Evolutionary conservation across 768 basidiomycete genomes (phyloP), one percentile per base, ranked within the genome.

Genomic region (Gymnopilus dilepis): DNA sequence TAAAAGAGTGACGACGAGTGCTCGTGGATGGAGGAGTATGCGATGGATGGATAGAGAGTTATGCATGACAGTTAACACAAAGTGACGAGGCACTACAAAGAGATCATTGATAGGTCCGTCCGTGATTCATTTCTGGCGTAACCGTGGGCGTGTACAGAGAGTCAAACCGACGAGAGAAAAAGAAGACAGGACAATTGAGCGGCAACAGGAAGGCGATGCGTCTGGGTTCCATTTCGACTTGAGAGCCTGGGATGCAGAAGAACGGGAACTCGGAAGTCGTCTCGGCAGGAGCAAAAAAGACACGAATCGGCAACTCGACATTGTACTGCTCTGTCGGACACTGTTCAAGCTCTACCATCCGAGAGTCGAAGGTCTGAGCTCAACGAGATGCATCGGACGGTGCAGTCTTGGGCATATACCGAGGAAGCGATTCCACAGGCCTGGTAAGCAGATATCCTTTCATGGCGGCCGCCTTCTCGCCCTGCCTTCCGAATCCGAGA

Each of bases 401-500:
- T 9, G 34, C 34, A 15, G 34, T 37, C 8, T 66, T 67, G 24
- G 72, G 71, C 26, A 65, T 55, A 51, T 89, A 88, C 22, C 86
- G 81, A 9, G 88, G 88, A 21, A 89, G 75, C 0, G 84, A 73
- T 70, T 89, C 87, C 4, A 87, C 73, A 24, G 88, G 88, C 63
- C 83, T 86, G 45, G 84, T 82, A 65, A 89, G 82, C 45, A 88
- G 69, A 72, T 80, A 88, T 21, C 90, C 90, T 69, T 78, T 85
- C 67, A 86, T 73, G 8, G 79, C 86, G 9, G 89, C 90, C 55
- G 83, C 82, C 74, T 89, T 90, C 75, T 93, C 89, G 4, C 86
- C 91, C 67, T 90, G 89, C 61, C 87, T 81, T 38, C 92, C 91
- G 67, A 94, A 94, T n/a, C 92, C 91, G 63, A 86, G 84, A 11